Base-by-base conservation (phyloP, 192 early-diverging fungal species). In the Podila minutissima region DNA sequence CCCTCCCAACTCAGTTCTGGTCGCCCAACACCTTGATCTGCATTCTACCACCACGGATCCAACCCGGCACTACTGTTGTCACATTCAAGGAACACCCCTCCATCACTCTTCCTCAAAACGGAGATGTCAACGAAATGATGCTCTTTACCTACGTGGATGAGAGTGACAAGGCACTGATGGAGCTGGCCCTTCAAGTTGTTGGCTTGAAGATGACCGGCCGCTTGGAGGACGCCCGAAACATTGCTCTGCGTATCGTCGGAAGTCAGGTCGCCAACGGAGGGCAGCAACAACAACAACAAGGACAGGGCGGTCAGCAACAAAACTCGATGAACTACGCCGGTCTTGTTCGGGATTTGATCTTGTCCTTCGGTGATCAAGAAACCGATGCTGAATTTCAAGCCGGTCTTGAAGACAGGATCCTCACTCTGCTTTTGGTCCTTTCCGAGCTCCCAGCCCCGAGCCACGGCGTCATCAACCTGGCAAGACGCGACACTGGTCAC, bases 81-180 rank as follows among this genome's bases (percentile, higher is more conserved):
- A 84, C 83, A 10, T 90, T 90, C 59, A 87, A 88, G 66, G 87
- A 90, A 46, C 86, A 83, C 50, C 85, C 86, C 3, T 31, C 86
- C 0, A 83, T 70, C 33, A 67, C 87, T 2, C 20, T 88, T 4
- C 66, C 65, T 26, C 62, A 72, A 20, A 38, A 63, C 5, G 72
- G 64, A 19, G 64, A 77, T 32, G 22, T 62, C 17, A 74, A 62
- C 3, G 67, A 74, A 64, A 66, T 75, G 48, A 65, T 67, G 68
- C 57, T 83, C 38, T 88, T 90, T 59, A 72, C 75, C 9, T 88
- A 86, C 46, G 68, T 85, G 5, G 85, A 89, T 64, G 92, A 97
- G 73, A 88, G 94, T 26, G 97, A 98, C 79, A 89, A 93, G 50
- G 93, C 94, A n/a, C 77, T 98, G 66, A 90, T 96, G 82, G 96